Base-by-base conservation (phyloP, 495 filamentous ascomycete species). In the Lasiosphaeria miniovina region DNA sequence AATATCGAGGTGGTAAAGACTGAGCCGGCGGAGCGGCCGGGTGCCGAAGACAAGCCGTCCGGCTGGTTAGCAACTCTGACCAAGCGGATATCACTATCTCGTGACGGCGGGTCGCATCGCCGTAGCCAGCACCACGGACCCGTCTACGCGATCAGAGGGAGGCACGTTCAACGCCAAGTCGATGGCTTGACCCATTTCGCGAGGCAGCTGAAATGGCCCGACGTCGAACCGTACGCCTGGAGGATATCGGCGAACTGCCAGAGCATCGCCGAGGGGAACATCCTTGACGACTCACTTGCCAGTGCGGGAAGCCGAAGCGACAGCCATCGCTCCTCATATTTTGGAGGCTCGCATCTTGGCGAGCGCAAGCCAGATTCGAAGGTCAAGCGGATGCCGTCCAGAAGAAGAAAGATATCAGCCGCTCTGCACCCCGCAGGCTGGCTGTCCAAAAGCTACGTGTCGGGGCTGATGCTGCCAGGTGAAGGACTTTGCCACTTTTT, bases 361-460 rank as follows among this genome's bases (percentile, higher is more conserved):
- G 59, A 57, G 12, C 52, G 65, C 36, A 68, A 62, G n/a, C 41
- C 65, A 4, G 57, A 71, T 0, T 34, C 64, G 34, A 54, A 70
- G 45, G 41, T 58, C 36, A 70, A 68, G 49, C 74, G 56, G 7
- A 59, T 59, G 36, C 68, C 59, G 14, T 68, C 70, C 6, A 65
- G 73, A 58, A 71, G 73, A 24, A 68, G 65, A 15, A 73, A 67
- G 51, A 69, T 78, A 52, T 70, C 75, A 17, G 76, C 80, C 4
- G 72, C 79, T 1, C 68, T 82, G 31, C 79, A 81, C 54, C 72
- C 74, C 33, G 80, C 73, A 4, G 90, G 90, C n/a, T 96, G 90
- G 91, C 81, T 94, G 15, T 89, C 87, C 15, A 85, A 88, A 59
- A 88, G 84, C 36, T 94, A 88, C 73, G 75, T 93, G 12, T 89